These are phyloP conservation scores for Sclerotinia spermophila DNA, from an alignment of 2,329 filamentous ascomycete genomes.

Conservation along the genomic window DNA sequence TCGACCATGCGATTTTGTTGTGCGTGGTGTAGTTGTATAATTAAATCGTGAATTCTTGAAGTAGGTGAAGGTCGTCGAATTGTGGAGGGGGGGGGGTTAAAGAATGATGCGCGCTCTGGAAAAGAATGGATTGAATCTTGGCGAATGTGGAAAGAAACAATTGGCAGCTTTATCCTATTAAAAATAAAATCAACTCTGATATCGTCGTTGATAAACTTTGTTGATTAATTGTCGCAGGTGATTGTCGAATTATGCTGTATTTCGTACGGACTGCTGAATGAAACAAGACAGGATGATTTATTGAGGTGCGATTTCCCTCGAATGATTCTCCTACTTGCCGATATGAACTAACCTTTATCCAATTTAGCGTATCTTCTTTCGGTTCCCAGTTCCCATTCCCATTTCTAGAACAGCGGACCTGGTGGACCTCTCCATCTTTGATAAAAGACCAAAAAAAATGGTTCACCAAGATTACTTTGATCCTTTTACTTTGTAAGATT, in stretches of 20 bases:
- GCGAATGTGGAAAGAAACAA: slow-evolving; percentile 9
- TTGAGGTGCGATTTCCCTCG: slow-evolving; percentile 18
- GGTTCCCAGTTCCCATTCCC: not conserved
- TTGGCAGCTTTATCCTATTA: not conserved
- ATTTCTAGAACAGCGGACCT: not conserved
- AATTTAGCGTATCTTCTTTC: slow-evolving; percentile 5
- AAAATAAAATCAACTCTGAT: not conserved
- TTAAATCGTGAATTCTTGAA: not conserved
- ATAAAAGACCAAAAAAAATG: not conserved
- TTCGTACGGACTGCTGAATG: not conserved
- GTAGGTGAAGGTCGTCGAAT: slow-evolving; percentile 14
- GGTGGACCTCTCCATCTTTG: too few relatives aligned
- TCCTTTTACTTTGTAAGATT: not conserved
- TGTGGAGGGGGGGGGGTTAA: slow-evolving; percentile 13
- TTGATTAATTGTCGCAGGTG: too few relatives aligned
- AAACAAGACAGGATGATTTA: not conserved
- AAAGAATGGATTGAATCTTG: slow-evolving; percentile 7
- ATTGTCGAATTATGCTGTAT: not conserved
- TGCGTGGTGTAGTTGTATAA: not conserved
- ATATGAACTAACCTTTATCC: slow-evolving; percentile 3
- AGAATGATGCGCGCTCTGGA: slow-evolving; percentile 12
- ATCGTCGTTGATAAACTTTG: not conserved
- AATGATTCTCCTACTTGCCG: slow-evolving; percentile 17
- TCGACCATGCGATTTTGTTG: slow-evolving; percentile 19
- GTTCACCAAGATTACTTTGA: not conserved